These are phyloP conservation scores for Penicillium sp. DNA, from an alignment of 2,329 filamentous ascomycete species.

Conservation along the genomic window DNA sequence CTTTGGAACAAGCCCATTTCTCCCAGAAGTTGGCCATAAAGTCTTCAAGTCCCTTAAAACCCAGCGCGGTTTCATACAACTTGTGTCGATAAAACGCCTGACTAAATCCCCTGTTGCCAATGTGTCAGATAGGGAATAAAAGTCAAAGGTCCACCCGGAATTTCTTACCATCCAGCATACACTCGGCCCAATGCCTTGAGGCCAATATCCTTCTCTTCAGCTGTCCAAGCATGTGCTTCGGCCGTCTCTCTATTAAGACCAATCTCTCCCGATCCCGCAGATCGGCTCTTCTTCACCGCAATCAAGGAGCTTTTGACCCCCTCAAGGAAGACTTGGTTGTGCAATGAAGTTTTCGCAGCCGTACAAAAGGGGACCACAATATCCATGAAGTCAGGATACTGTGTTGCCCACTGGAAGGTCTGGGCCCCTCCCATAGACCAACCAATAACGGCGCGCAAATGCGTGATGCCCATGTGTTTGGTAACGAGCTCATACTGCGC, in stretches of 20 bases:
- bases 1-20: constrained; percentile 67
- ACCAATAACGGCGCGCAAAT: constrained; percentile 63
- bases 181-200: constrained; percentile 71
- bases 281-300: constrained; percentile 56
- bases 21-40: constrained; percentile 79
- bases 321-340: constrained; percentile 69
- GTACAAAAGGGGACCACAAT: constrained; percentile 66
- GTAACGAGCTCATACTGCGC: constrained; percentile 68
- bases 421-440: constrained; percentile 73
- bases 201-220: constrained; percentile 55
- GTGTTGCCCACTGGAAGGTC: constrained; percentile 63
- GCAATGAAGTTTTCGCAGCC: constrained; percentile 61
- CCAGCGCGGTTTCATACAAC: constrained; percentile 64
- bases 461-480: constrained; percentile 59
- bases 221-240: constrained; percentile 52
- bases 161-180: constrained; percentile 67
- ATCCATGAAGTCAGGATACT: constrained; percentile 66
- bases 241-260: constrained; percentile 42
- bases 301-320: constrained; percentile 62
- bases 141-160: too few relatives aligned
- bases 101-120: constrained; percentile 63
- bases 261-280: constrained; percentile 52
- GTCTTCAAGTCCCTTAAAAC: constrained; percentile 67
- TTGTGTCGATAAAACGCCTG: constrained; percentile 75
- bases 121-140: constrained; percentile 2